Evolutionary conservation across 2,329 filamentous ascomycete species (phyloP), one percentile per base, ranked within the genome.

Genomic region (Colletotrichum coccodes): DNA sequence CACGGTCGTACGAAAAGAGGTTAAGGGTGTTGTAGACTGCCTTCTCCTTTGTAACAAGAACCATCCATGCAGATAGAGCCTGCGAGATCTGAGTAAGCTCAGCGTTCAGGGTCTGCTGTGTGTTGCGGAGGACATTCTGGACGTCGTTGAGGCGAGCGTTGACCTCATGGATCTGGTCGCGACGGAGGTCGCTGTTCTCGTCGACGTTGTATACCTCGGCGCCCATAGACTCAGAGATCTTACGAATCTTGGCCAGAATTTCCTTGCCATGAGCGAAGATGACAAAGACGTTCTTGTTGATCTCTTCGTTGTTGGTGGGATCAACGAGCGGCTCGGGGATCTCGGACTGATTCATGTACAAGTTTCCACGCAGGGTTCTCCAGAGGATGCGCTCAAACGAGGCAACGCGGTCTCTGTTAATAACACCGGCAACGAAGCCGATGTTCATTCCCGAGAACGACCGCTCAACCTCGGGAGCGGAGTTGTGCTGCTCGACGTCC

Each of bases 321-420:
- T 99, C 94, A 79, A 97, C 87, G 74, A 99, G 92, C 42, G 94
- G 90, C 79, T 99, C 95, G 8, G 94, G 91, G 71, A 99, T 99
- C 86, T 99, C 96, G 46, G 95, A 95, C 85, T 99, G 97, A 83
- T 99, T 99, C 96, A 99, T 99, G 87, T 98, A 99, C 72, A 99
- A 85, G 81, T 99, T 99, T 76, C 96, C 96, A 80, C 96, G 94
- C 47, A 99, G 89, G 0, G 97, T 98, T 76, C 96, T 91, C 96
- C 96, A 99, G 59, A 99, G 87, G 74, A 99, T 99, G 68, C 96
- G 92, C 84, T 99, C 97, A 78, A 99, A 99, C 30, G 95, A 93
- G 16, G 92, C 95, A 70, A 99, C 95, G 58, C 95, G 91, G 77
- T 98, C 95, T 62, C 96, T 90, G 42, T 93, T 90, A 75, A 99